Evolutionary conservation across 352 stramenopile genomes (phyloP), one percentile per base, ranked within the genome.

Genomic region (Phytophthora citricola): DNA sequence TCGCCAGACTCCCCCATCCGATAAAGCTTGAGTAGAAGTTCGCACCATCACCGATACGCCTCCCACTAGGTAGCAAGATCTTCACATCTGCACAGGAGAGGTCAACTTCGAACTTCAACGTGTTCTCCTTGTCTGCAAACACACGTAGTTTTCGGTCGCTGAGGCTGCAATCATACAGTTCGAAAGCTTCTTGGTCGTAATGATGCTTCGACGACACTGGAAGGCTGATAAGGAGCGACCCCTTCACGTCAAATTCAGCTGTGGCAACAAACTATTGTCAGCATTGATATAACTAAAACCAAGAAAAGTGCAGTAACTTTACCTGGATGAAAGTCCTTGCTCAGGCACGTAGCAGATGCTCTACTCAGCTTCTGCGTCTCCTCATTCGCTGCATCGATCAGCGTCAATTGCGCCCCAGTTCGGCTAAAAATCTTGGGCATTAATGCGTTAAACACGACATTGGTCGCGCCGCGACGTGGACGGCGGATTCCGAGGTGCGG

Each of bases 401-500:
- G 63, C 6, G 75, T 75, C 46, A 94, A 79, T 46, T 94, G 86
- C 8, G 79, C 69, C 0, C 86, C 84, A 1, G 86, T 92, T 46
- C 81, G 79, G 57, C 88, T 79, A 52, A 95, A 90, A 8, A 93
- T 70, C 51, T 85, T 89, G 40, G 82, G 80, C 52, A 78, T 78
- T 12, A 93, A 32, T 4, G 66, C 63, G 60, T 95, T 95, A 59
- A 81, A 83, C 22, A 95, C 47, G 29, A 79, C 75, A 60, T 93
- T 95, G 26, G 85, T 72, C 9, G 74, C 68, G 4, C 80, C 81
- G 12, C 81, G 78, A 50, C 78, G 74, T 27, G 87, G 80, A 17
- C 81, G 79, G 24, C 85, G 83, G 26, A 91, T 90, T 45, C 87
- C 87, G 50, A 95, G 63, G 41, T 95, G 85, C n/a, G 87, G 86